Base-by-base conservation (phyloP, 2,329 filamentous ascomycete genomes). In the Waltergamsia citrina region DNA sequence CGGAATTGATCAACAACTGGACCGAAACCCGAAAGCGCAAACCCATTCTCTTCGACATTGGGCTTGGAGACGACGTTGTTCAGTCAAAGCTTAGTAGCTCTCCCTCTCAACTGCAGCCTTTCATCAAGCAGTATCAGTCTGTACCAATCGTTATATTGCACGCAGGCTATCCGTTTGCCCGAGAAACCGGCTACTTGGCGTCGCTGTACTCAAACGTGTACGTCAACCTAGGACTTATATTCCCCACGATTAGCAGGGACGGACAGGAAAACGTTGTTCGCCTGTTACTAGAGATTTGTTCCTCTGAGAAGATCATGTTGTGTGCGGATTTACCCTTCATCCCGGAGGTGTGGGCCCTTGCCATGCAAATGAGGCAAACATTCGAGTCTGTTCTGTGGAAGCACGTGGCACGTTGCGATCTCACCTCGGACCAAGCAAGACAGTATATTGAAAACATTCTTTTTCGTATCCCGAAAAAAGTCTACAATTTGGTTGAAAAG, bases 11-110 rank as follows among this genome's bases (percentile, higher is more conserved):
- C 33, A 24, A 56, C 60, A 21, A 53, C 51, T 14, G 29, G 19
- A 52, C 51, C 4, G 55, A 57, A 2, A 44, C 54, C 37, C 10
- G 7, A n/a, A 27, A n/a, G n/a, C 72, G 71, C 37, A 92, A 90
- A 50, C 83, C 85, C 0, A 62, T 93, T 10, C 85, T 93, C 47
- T 82, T 94, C 42, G 85, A 93, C 47, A 92, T 84, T 0, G 85
- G 85, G 0, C 65, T 92, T 1, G 85, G 85, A 1, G 85, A 92
- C 48, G 83, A 79, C 43, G 85, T 92, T 45, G 81, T 92, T 33
- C n/a, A n/a, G 16, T 71, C 66, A 5, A 61, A 93, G 17, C 60
- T 74, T 3, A 71, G 70, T 32, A 72, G 83, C 0, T 90, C 85
- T 27, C 85, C 86, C 1, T 74, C 83, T 1, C 78, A 83, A 44